Base-by-base conservation (phyloP, 768 basidiomycete species). In the Suillus bovinus region DNA sequence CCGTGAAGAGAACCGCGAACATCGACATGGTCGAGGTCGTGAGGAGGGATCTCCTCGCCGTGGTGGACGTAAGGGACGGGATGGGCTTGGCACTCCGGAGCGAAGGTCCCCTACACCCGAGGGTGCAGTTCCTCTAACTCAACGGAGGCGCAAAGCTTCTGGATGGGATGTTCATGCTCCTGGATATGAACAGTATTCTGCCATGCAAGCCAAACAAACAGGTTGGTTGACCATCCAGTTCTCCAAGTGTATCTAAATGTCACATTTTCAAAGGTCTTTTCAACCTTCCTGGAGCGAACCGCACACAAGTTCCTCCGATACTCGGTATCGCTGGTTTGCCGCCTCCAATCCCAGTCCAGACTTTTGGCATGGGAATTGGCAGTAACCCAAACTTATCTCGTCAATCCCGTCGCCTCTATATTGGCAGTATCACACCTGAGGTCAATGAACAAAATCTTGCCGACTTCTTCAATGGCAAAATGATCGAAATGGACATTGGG, bases 201-300 rank as follows among this genome's bases (percentile, higher is more conserved):
- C 96, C 17, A 84, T 94, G 81, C 95, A 98, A 73, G 97, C 97
- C n/a, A 99, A 99, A 76, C 91, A 94, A 78, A 98, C 96, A 47
- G 97, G 96, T 94, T 67, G 57, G 81, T 41, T 62, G 57, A 34
- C 6, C 8, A 31, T 57, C 22, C 42, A 11, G 1, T 27, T 33
- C 34, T 55, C 39, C 56, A 59, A 55, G 29, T 36, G 17, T 61
- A 57, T 46, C 62, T 64, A 36, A 65, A 67, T 27, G 63, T 16
- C 64, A 24, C 59, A 47, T 16, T 70, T 64, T 17, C 69, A 50
- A 29, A 94, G 96, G 97, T 64, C 82, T 97, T 64, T 98, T 98
- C 83, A 96, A 96, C 71, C 87, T 98, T 59, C 97, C 97, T 49
- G 95, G 96, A 52, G 93, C 91, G 63, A 97, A 96, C 73, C 84